A percentile compares a stretch with the other conserved stretches of the same genome.
These are phyloP conservation scores for Radiomyces spectabilis DNA, from an alignment of 192 early-diverging fungal species.

Conservation along the genomic window DNA sequence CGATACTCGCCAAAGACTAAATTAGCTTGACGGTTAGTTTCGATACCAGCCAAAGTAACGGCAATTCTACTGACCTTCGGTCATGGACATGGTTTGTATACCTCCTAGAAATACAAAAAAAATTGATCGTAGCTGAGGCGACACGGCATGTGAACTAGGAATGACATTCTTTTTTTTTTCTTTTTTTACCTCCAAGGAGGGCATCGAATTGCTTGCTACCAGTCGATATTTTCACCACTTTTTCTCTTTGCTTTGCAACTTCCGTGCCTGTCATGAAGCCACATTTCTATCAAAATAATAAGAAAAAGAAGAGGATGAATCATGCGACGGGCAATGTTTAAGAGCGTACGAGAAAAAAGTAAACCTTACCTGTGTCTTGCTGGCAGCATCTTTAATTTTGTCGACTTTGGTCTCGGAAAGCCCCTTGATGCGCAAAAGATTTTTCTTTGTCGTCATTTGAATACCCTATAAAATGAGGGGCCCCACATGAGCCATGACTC, in stretches of 20 bases:
- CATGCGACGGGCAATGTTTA: background rate
- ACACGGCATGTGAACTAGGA: too few relatives aligned
- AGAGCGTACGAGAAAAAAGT: background rate
- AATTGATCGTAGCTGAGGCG: too few relatives aligned
- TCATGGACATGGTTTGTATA: slow-evolving; percentile 74
- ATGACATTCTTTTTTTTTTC: background rate
- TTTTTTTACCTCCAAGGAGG: slow-evolving; percentile 53
- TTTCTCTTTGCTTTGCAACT: slow-evolving; percentile 41
- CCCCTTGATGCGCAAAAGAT: slow-evolving; percentile 67
- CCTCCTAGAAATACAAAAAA: slow-evolving; percentile 47
- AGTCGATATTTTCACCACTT: slow-evolving; percentile 63
- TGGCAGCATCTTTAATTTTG: slow-evolving; percentile 78
- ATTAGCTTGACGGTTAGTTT: background rate
- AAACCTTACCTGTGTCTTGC: slow-evolving; percentile 42
- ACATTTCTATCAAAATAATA: slow-evolving; percentile 18
- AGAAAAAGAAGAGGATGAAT: background rate
- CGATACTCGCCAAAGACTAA: slow-evolving; percentile 80
- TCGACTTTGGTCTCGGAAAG: slow-evolving; percentile 80
- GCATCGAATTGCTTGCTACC: slow-evolving; percentile 74
- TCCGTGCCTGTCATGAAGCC: slow-evolving; percentile 67
- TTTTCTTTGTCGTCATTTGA: slow-evolving; percentile 65
- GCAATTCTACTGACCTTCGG: slow-evolving; percentile 58
- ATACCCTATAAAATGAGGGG: slow-evolving; percentile 53
- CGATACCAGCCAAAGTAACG: too few relatives aligned
- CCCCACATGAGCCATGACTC: too few relatives aligned